phyloP scores from a whole-genome alignment of 2,329 filamentous ascomycete genomes.

The Cercospora canescens region DNA sequence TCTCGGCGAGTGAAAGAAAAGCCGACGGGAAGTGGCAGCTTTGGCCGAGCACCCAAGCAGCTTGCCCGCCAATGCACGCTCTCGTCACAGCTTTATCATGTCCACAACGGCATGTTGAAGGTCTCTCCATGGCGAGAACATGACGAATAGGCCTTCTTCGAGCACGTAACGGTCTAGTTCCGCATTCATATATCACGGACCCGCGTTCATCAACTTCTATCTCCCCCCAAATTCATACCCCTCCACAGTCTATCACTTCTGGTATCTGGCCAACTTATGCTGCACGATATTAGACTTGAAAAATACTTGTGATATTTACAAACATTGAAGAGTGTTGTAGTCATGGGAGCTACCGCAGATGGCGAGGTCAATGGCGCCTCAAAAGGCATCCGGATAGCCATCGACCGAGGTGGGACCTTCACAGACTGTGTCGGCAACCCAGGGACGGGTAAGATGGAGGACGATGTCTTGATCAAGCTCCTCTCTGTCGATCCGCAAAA shows the following conservation, averaged over 20 bases:
- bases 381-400: conserved; percentile 71
- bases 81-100: conserved; percentile 1
- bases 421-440: conserved; percentile 89
- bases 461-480: conserved; percentile 83
- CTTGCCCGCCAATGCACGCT: conserved; percentile 7
- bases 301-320: neutral
- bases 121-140: neutral
- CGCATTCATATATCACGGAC: neutral
- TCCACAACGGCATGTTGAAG: neutral
- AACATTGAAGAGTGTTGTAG: neutral
- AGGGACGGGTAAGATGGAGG: conserved; percentile 64
- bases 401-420: conserved; percentile 82
- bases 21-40: conserved; percentile 1
- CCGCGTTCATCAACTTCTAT: neutral
- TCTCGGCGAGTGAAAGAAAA: conserved; percentile 5
- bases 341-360: conserved; percentile 18
- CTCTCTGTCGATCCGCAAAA: conserved; percentile 88
- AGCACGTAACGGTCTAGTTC: neutral
- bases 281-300: neutral
- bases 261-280: neutral
- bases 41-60: neutral
- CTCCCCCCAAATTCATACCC: neutral
- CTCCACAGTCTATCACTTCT: neutral
- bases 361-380: conserved; percentile 10
- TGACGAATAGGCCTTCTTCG: neutral